Evolutionary conservation across 2,329 filamentous ascomycete genomes (phyloP), one percentile per base, ranked within the genome.

Genomic region (Endocalyx cinctus): DNA sequence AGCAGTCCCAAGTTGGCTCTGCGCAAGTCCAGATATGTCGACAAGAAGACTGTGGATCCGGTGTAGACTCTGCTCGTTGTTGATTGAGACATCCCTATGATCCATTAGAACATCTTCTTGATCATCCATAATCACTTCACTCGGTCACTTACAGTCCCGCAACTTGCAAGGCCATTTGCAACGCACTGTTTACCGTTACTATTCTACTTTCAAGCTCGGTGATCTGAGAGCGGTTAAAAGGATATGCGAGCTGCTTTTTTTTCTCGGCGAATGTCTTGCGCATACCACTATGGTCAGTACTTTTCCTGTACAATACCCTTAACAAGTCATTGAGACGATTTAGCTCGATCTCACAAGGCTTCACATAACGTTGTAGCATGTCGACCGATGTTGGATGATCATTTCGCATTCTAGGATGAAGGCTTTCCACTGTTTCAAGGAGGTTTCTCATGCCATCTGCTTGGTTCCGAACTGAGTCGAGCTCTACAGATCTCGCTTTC

Each of bases 101-200:
- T n/a, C n/a, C n/a, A n/a, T n/a, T n/a, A n/a, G n/a, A n/a, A n/a
- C n/a, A n/a, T n/a, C n/a, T n/a, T n/a, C n/a, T n/a, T n/a, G n/a
- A n/a, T n/a, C n/a, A n/a, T n/a, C n/a, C n/a, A n/a, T n/a, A n/a
- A n/a, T n/a, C n/a, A n/a, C n/a, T n/a, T n/a, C n/a, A n/a, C 12
- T 17, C 10, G 17, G 10, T 20, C 7, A 34, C 31, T 8, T 18
- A 42, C 35, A 44, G 16, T 16, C 11, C 29, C 3, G 37, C 10
- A 22, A 27, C 27, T 11, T 45, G 25, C 2, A 45, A 14, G 6
- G 42, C 32, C 6, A 37, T 23, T 13, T 42, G 42, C 17, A 45
- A 27, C 8, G 32, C 12, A 20, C 16, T 30, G 6, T 40, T 37
- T 13, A 38, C 34, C 10, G 28, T 35, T 6, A 5, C n/a, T 12